phyloP scores from a whole-genome alignment of 306 rosid genomes.

The Prunus kanzakura region DNA sequence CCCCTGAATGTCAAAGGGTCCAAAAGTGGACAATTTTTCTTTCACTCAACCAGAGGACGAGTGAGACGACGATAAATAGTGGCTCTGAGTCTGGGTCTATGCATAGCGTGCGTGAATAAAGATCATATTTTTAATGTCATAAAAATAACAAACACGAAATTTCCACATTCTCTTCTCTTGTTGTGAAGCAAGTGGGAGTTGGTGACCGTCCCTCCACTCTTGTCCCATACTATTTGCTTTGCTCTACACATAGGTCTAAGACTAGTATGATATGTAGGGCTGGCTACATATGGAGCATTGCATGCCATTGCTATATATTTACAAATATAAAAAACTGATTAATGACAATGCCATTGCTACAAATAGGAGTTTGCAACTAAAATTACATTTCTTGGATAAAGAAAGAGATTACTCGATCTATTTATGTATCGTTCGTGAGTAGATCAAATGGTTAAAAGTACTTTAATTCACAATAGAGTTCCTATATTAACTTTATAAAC shows the following conservation, averaged over 20 bases:
- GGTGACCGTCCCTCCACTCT: constrained; percentile 50
- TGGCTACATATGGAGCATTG: constrained; percentile 13
- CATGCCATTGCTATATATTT: neutral
- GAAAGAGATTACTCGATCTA: too few relatives aligned
- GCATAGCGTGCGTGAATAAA: neutral
- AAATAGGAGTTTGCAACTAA: too few relatives aligned
- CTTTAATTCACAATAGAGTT: too few relatives aligned
- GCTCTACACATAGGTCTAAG: neutral
- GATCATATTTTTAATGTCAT: neutral
- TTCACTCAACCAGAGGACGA: constrained; percentile 23
- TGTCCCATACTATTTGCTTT: constrained; percentile 41
- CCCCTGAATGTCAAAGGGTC: constrained; percentile 65
- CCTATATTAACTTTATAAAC: too few relatives aligned
- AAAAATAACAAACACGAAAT: constrained; percentile 23
- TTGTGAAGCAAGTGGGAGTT: constrained; percentile 75
- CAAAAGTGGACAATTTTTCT: constrained; percentile 44
- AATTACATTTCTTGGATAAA: too few relatives aligned
- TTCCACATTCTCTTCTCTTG: constrained; percentile 66
- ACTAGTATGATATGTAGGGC: constrained; percentile 1
- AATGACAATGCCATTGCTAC: too few relatives aligned
- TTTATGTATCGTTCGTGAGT: rapidly evolving
- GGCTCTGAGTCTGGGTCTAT: constrained; percentile 4
- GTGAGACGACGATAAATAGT: constrained; percentile 39
- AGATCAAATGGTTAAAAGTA: too few relatives aligned
- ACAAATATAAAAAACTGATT: neutral